Percentiles rank a stretch among this genome's conserved stretches.
These are phyloP conservation scores for Alternaria triticimaculans DNA, from an alignment of 2,329 filamentous ascomycete species.

Conservation along the genomic window DNA sequence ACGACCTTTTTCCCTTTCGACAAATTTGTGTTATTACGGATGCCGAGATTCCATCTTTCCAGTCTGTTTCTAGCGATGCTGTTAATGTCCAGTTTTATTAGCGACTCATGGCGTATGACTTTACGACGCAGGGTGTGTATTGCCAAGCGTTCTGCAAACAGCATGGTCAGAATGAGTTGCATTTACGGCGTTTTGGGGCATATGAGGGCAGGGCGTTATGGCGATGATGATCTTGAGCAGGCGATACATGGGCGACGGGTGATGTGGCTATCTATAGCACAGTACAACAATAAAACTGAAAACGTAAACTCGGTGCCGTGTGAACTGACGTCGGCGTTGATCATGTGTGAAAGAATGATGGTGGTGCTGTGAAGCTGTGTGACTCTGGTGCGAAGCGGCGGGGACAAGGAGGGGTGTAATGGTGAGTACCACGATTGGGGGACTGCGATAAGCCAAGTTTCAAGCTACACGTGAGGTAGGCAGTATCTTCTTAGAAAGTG, in stretches of 20 bases:
- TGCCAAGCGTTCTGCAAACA: background rate
- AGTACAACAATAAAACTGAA: background rate
- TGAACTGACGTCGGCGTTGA: background rate
- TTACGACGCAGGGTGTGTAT: background rate
- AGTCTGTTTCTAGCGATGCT: background rate
- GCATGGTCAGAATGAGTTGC: constrained; percentile 1
- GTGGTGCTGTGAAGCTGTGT: background rate
- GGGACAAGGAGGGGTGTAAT: background rate
- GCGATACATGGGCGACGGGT: background rate
- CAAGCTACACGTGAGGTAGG: constrained; percentile 13
- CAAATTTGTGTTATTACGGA: background rate
- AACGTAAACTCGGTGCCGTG: background rate
- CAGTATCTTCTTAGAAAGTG: too few relatives aligned
- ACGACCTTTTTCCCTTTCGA: background rate
- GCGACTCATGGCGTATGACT: constrained; percentile 7
- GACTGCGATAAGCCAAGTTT: constrained; percentile 12
- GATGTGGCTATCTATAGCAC: background rate
- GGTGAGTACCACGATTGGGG: background rate
- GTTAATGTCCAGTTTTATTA: background rate
- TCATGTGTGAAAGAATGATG: background rate
- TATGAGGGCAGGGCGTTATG: background rate
- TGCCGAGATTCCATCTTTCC: background rate
- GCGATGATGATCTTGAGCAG: background rate
- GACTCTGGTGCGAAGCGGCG: background rate
- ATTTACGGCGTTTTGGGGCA: background rate